A percentile compares a stretch with the other conserved stretches of the same genome.
These are phyloP conservation scores for Aspergillus funiculosus DNA, from an alignment of 495 filamentous ascomycete genomes.

Conservation along the genomic window DNA sequence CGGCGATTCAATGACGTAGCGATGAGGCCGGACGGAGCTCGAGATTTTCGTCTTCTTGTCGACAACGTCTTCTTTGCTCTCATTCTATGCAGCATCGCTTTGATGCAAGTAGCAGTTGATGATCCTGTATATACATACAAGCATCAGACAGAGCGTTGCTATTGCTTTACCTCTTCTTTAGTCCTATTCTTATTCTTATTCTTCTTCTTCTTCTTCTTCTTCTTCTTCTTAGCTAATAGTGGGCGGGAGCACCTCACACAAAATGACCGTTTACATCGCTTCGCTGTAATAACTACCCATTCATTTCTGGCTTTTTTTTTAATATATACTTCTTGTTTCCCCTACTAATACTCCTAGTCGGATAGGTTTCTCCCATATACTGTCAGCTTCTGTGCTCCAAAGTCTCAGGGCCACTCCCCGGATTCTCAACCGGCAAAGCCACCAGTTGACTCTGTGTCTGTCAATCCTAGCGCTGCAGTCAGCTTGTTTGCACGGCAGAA, in stretches of 20 bases:
- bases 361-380: constrained; percentile 84
- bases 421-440: constrained; percentile 34
- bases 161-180: constrained; percentile 16
- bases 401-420: constrained; percentile 23
- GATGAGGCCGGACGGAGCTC: constrained; percentile 25
- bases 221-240: too few species aligned
- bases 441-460: constrained; percentile 26
- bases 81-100: background rate
- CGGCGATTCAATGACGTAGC: constrained; percentile 37
- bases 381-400: constrained; percentile 59
- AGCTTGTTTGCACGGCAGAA: constrained; percentile 38
- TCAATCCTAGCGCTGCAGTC: constrained; percentile 29
- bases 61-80: background rate
- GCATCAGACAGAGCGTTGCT: background rate
- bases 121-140: too few species aligned
- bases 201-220: constrained; percentile 10
- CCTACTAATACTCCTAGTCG: constrained; percentile 6
- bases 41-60: background rate
- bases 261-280: constrained; percentile 76
- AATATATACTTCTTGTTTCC: background rate
- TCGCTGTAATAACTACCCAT: constrained; percentile 60
- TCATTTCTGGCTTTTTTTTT: too few species aligned
- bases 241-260: too few species aligned
- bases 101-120: too few species aligned
- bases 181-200: constrained; percentile 22